Percentiles rank a stretch among this genome's conserved stretches.
phyloP scores from a whole-genome alignment of 345 rosid genomes.

The Cochlearia excelsa region DNA sequence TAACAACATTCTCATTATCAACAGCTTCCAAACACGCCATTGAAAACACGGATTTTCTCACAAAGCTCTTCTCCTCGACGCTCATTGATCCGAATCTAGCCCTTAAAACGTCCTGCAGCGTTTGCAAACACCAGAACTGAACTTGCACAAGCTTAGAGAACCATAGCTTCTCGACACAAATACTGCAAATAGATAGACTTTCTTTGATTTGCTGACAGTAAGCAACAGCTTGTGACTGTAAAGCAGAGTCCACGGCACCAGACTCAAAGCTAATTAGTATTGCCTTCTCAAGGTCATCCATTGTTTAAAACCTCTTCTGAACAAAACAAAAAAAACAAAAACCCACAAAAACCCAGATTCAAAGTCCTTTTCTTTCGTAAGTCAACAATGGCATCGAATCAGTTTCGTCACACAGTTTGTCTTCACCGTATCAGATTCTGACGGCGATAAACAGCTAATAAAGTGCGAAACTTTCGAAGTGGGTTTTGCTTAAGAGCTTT shows the following conservation, averaged over 20 bases:
- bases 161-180: conserved; percentile 71
- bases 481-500: too few species aligned
- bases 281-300: conserved; percentile 93
- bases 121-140: conserved; percentile 96
- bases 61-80: conserved; percentile 52
- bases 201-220: conserved; percentile 66
- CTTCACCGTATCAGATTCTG: too few species aligned
- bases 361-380: neutral
- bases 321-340: too few species aligned
- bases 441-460: too few species aligned
- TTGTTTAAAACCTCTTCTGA: conserved; percentile 12
- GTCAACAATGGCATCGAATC: conserved; percentile 20
- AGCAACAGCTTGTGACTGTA: conserved; percentile 57
- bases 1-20: conserved; percentile 47
- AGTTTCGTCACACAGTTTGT: too few species aligned
- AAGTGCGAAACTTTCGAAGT: too few species aligned
- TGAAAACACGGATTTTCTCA: conserved; percentile 64
- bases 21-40: conserved; percentile 59
- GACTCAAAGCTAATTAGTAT: conserved; percentile 73
- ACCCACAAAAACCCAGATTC: conserved; percentile 26
- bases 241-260: conserved; percentile 49
- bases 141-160: conserved; percentile 62
- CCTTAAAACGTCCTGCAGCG: conserved; percentile 64
- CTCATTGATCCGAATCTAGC: conserved; percentile 56
- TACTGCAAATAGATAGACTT: conserved; percentile 45